A percentile compares a stretch with the other conserved stretches of the same genome.
phyloP scores from a whole-genome alignment of 441 rosid genomes.

The Euphorbia schlechtendalii region DNA sequence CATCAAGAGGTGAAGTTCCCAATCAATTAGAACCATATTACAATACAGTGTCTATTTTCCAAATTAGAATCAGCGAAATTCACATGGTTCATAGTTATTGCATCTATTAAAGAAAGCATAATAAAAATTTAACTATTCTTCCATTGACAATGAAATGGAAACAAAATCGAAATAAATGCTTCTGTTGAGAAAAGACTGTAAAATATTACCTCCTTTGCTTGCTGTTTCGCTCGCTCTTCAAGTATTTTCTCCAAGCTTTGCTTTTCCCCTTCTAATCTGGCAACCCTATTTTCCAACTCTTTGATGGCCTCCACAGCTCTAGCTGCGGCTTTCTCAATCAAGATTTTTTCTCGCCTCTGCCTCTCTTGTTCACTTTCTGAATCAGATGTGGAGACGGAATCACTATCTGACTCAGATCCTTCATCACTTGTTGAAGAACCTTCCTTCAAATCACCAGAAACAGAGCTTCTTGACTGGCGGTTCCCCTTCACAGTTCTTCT shows the following conservation, averaged over 20 bases:
- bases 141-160: neutral
- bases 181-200: neutral
- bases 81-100: neutral
- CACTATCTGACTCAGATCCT: constrained; percentile 54
- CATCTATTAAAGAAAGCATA: neutral
- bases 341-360: constrained; percentile 66
- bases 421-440: constrained; percentile 29
- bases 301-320: constrained; percentile 69
- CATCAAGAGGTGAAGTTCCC: neutral
- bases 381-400: constrained; percentile 68
- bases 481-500: constrained; percentile 34
- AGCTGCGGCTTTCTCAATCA: constrained; percentile 75
- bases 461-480: constrained; percentile 31
- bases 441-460: constrained; percentile 38
- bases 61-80: neutral
- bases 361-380: constrained; percentile 77
- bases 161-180: neutral
- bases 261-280: constrained; percentile 92
- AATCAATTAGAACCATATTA: neutral
- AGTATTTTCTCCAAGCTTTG: constrained; percentile 90
- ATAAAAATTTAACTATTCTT: neutral
- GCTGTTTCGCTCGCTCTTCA: constrained; percentile 92
- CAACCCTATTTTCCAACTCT: constrained; percentile 84
- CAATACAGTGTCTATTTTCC: neutral
- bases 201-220: constrained; percentile 70